Base-by-base conservation (phyloP, 2,329 filamentous ascomycete species). In the Ophiostoma populinum region DNA sequence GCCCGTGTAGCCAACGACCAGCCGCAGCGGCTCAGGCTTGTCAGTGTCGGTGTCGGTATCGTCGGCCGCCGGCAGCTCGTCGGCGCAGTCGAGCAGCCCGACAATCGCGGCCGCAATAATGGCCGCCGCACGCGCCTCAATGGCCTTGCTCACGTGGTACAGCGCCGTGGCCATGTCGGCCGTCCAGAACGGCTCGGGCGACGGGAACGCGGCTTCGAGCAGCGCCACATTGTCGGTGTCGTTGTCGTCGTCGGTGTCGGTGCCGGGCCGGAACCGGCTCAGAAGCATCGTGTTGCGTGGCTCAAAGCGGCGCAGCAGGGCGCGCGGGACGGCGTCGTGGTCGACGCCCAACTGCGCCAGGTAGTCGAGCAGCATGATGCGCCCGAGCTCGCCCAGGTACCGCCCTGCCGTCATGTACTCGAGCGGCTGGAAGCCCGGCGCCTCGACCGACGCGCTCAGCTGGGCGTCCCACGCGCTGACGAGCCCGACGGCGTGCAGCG, bases 381-480 rank as follows among this genome's bases (percentile, higher is more conserved):
- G 71, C 16, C 77, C 75, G 9, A 86, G 66, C 53, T 86, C 80
- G 34, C 80, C 80, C 4, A 86, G 63, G 49, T 86, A 86, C 25
- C 80, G 64, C 2, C 80, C 80, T 3, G 79, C 70, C 1, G 79
- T 85, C 76, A 87, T 82, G 54, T 86, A 87, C 50, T 90, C 81
- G 15, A 87, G 67, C 0, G 80, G 80, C 44, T 87, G 80, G 46
- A 87, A 85, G 0, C 80, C 80, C 0, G 80, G 77, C 6, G 60
- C 61, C 46, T 81, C 75, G 45, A 75, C 76, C 30, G 72, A 66
- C 5, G 55, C 54, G 45, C 85, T 79, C 6, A 90, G 62, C 39
- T 64, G 56, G 9, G 60, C 55, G 47, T 90, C 81, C 80, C 80
- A 87, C 24, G 56, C 57, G 8, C 69, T 85, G 34, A 81, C 68